A percentile compares a stretch with the other conserved stretches of the same genome.
These are phyloP conservation scores for Dendrocalamus sinicus DNA, from an alignment of 176 grass and related monocot species.

Conservation along the genomic window DNA sequence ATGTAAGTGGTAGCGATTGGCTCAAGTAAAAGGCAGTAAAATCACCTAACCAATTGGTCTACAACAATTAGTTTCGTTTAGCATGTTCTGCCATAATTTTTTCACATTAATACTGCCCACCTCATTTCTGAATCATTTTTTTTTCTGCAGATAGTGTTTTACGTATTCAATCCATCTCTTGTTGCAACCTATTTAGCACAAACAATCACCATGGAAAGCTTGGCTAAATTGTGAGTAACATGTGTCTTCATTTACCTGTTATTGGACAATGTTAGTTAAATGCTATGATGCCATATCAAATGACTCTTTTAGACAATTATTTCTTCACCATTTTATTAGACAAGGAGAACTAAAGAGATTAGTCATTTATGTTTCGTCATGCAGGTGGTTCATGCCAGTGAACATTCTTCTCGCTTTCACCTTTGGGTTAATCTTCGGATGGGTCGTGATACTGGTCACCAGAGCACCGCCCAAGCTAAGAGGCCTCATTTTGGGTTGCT, in stretches of 20 bases:
- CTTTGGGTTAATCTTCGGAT: slow-evolving; percentile 76
- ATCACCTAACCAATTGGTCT: slow-evolving; percentile 11
- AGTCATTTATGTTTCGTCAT: slow-evolving; percentile 1
- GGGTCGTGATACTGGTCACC: slow-evolving; percentile 65
- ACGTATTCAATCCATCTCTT: slow-evolving; percentile 81
- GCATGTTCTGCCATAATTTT: background rate
- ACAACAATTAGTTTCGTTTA: background rate
- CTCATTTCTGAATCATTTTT: background rate
- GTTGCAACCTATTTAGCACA: slow-evolving; percentile 56
- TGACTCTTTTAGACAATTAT: background rate
- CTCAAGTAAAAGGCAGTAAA: background rate
- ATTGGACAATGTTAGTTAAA: background rate
- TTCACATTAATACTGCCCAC: background rate
- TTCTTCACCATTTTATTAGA: background rate
- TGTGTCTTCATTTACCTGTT: background rate
- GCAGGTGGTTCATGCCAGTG: slow-evolving; percentile 95
- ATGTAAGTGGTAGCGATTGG: slow-evolving; percentile 48
- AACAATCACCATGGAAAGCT: slow-evolving; percentile 85
- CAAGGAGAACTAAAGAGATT: slow-evolving; percentile 12
- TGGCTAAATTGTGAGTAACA: slow-evolving; percentile 67
- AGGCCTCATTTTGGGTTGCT: slow-evolving; percentile 85
- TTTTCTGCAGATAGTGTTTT: slow-evolving; percentile 74
- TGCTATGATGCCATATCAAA: background rate
- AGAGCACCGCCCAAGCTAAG: slow-evolving; percentile 58
- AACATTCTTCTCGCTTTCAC: slow-evolving; percentile 74